Percentiles rank a stretch among this genome's conserved stretches.
These are phyloP conservation scores for Cucumis hystrix DNA, from an alignment of 306 rosid species.

Conservation along the genomic window DNA sequence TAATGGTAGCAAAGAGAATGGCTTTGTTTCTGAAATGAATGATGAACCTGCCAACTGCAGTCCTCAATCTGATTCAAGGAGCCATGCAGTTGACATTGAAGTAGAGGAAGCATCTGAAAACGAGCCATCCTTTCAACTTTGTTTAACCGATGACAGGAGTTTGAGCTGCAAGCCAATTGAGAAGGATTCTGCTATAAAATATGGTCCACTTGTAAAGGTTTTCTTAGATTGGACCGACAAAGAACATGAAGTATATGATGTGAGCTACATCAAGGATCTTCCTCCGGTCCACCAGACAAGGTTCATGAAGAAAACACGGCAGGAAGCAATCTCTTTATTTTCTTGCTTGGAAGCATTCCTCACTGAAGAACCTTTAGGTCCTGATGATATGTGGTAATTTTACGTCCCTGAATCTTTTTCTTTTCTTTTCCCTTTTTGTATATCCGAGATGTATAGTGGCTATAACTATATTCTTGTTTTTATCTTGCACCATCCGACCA, in stretches of 20 bases:
- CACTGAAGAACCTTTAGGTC: conserved; percentile 96
- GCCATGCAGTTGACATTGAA: conserved; percentile 22
- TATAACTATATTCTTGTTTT: conserved; percentile 5
- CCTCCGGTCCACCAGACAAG: conserved; percentile 84
- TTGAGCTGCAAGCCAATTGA: conserved; percentile 46
- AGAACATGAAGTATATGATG: conserved; percentile 60
- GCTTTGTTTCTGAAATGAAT: conserved; percentile 32
- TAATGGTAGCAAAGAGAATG: conserved; percentile 60
- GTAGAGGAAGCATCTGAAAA: conserved; percentile 35
- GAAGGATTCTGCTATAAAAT: conserved; percentile 38
- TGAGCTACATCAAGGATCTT: conserved; percentile 71
- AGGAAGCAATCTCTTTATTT: conserved; percentile 89
- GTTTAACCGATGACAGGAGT: conserved; percentile 37
- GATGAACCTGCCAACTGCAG: conserved; percentile 39
- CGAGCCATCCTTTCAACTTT: conserved; percentile 52
- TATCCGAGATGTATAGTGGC: neutral
- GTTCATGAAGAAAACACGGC: conserved; percentile 71
- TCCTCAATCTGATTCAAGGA: conserved; percentile 16
- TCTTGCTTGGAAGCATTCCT: conserved; percentile 95
- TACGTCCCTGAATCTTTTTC: neutral
- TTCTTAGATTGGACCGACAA: conserved; percentile 68
- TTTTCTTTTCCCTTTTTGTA: neutral
- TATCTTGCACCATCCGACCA: neutral
- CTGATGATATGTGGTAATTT: conserved; percentile 93
- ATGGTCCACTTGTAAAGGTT: conserved; percentile 37